Evolutionary conservation across 75 land plant genomes (phyloP).

Genomic region (Gnetum montanum): DNA sequence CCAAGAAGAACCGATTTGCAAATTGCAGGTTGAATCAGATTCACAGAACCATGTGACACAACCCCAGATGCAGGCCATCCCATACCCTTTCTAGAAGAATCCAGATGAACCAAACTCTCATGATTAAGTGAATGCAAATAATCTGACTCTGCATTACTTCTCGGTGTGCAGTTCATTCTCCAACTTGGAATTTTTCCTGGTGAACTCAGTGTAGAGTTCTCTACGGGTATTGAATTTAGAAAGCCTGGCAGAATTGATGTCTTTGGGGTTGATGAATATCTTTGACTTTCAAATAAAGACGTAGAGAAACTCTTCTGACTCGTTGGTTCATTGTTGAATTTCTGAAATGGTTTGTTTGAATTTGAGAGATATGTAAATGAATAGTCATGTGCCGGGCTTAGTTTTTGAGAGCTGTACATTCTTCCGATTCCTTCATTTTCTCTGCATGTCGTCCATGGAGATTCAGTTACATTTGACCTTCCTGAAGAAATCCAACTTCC

Average conservation of each 20-base stretch:
- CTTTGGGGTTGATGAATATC: background rate
- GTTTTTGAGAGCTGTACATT: background rate
- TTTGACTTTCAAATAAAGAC: background rate
- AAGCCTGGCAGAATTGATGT: background rate
- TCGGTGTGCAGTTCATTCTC: background rate
- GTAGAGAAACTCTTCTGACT: background rate
- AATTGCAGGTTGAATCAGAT: background rate
- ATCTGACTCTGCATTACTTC: conserved; percentile 1
- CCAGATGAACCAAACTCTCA: conserved; percentile 1
- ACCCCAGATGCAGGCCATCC: background rate
- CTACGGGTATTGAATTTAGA: background rate
- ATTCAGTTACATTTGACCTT: background rate
- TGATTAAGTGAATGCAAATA: background rate
- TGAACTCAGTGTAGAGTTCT: background rate
- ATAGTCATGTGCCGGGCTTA: background rate
- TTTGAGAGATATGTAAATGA: conserved; percentile 5
- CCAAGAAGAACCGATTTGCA: background rate
- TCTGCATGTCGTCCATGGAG: background rate
- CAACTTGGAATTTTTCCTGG: background rate
- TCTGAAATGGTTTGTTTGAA: conserved; percentile 2
- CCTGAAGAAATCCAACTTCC: conserved; percentile 1
- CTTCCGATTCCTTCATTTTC: background rate
- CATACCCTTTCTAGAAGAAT: background rate
- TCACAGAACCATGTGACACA: background rate
- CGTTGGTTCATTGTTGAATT: background rate